phyloP scores from a whole-genome alignment of 129 eudicot species.

The Chrysanthemum lavandulifolium region DNA sequence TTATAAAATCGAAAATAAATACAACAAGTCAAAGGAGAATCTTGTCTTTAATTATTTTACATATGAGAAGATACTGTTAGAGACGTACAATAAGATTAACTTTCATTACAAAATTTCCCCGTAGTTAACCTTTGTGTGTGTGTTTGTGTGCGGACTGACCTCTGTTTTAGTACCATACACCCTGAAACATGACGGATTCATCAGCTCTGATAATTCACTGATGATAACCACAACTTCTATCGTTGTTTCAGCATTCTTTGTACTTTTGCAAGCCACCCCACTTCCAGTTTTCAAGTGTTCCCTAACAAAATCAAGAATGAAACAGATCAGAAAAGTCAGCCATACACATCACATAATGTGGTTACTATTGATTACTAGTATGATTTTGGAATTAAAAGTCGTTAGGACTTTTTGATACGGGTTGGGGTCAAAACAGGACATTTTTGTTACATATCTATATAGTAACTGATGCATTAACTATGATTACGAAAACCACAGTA shows the following conservation, averaged over 20 bases:
- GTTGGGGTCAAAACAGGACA: no score
- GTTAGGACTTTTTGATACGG: no score
- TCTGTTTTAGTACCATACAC: conserved; percentile 52
- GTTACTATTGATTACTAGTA: background rate
- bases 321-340: background rate
- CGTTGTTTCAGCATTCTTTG: conserved; percentile 35
- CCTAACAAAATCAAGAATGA: conserved; percentile 33
- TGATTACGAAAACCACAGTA: no score
- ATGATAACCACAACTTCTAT: conserved; percentile 74
- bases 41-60: no score
- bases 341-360: background rate
- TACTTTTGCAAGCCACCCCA: conserved; percentile 56
- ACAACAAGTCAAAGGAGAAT: no score
- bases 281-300: conserved; percentile 60
- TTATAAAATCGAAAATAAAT: no score
- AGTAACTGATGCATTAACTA: no score
- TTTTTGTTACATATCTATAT: no score
- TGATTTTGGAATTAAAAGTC: no score
- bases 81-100: no score
- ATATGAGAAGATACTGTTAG: no score
- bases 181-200: conserved; percentile 58
- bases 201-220: conserved; percentile 43
- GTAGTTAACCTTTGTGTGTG: background rate
- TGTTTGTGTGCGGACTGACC: conserved; percentile 33
- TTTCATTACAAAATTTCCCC: no score